A percentile compares a stretch with the other conserved stretches of the same genome.
Evolutionary conservation across 805 yeast species (phyloP).

Genomic region (Yarrowia sp.): DNA sequence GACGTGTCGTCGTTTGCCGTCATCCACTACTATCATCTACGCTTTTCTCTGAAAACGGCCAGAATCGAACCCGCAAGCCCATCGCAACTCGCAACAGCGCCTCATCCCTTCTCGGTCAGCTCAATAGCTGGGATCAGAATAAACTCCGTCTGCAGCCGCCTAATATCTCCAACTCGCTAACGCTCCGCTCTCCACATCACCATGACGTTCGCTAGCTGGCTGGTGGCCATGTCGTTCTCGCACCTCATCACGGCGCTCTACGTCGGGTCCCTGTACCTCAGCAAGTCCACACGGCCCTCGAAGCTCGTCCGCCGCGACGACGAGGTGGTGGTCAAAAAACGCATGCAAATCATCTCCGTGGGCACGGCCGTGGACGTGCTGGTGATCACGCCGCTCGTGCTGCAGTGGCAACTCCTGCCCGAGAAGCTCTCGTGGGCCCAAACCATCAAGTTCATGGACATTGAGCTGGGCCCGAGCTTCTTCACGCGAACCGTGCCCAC

Average conservation of each 20-base stretch:
- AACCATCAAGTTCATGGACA: neutral
- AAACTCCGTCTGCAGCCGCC: conserved; percentile 18
- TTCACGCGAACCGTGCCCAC: conserved; percentile 8
- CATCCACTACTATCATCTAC: too few relatives aligned
- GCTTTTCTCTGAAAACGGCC: too few relatives aligned
- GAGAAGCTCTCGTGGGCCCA: neutral
- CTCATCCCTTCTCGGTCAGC: too few relatives aligned
- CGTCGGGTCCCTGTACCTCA: conserved; percentile 33
- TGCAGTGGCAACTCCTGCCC: conserved; percentile 11
- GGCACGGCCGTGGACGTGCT: conserved; percentile 40
- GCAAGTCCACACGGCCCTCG: conserved; percentile 32
- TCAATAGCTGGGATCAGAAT: neutral
- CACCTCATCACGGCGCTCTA: conserved; percentile 31
- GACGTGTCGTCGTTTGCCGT: too few relatives aligned
- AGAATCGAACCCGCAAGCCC: too few relatives aligned
- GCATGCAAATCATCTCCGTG: conserved; percentile 38
- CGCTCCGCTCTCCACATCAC: neutral
- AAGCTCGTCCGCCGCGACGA: conserved; percentile 30
- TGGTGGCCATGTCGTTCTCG: conserved; percentile 15
- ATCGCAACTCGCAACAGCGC: too few relatives aligned
- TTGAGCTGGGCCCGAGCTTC: neutral
- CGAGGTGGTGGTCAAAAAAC: conserved; percentile 30
- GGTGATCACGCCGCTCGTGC: conserved; percentile 30
- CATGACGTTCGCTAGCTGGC: conserved; percentile 15
- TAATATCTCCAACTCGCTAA: conserved; percentile 17